Conservation (phyloP, 2,329 filamentous ascomycete species). For the Neurospora sp. region DNA sequence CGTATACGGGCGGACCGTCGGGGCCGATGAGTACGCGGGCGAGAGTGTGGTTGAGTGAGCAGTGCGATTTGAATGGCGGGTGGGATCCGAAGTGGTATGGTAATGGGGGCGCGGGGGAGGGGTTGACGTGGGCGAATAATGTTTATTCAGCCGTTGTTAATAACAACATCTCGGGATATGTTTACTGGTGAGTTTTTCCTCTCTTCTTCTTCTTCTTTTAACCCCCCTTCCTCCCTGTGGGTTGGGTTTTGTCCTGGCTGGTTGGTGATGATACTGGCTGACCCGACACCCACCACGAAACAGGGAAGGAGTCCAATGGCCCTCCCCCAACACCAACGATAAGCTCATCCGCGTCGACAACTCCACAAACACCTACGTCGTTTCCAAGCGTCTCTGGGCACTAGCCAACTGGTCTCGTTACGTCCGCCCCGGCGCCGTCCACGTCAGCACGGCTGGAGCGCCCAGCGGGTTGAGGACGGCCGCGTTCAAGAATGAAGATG, state of each 20-base stretch:
- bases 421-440: slow-evolving; percentile 27
- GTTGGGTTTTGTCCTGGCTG: no score
- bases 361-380: slow-evolving; percentile 23
- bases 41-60: slow-evolving; percentile 43
- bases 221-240: no score
- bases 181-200: slow-evolving; percentile 31
- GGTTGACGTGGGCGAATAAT: slow-evolving; percentile 45
- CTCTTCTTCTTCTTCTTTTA: no score
- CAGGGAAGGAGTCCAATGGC: slow-evolving; percentile 31
- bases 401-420: slow-evolving; percentile 30
- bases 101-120: slow-evolving; percentile 37
- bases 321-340: slow-evolving; percentile 25
- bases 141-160: slow-evolving; percentile 39
- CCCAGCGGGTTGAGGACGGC: slow-evolving; percentile 22
- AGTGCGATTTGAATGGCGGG: slow-evolving; percentile 33
- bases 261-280: no score
- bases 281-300: no score
- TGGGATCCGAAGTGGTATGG: slow-evolving; percentile 37
- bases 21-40: slow-evolving; percentile 30
- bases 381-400: slow-evolving; percentile 28
- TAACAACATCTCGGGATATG: slow-evolving; percentile 38
- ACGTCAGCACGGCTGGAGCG: slow-evolving; percentile 21
- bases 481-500: slow-evolving; percentile 28
- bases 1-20: slow-evolving; percentile 30
- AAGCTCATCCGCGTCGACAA: slow-evolving; percentile 23